Evolutionary conservation across 1,284 basidiomycete species (phyloP), one percentile per base, ranked within the genome.

Genomic region (Papiliotrema flavescens): DNA sequence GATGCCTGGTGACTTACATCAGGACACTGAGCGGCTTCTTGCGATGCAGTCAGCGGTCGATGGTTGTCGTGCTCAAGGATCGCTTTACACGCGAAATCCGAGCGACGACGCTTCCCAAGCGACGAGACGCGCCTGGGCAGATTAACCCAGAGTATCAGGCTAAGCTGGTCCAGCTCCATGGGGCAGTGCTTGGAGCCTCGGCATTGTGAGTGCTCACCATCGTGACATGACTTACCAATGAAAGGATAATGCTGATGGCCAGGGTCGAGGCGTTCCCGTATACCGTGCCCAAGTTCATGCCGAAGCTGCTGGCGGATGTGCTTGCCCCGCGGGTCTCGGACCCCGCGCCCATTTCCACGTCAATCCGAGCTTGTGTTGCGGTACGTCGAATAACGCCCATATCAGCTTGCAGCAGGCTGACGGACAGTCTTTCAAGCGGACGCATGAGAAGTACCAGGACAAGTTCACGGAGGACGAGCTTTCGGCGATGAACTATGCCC

Each of bases 391-490:
- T 80, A 83, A 84, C 78, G 61, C 40, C 56, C 36, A 53, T 17
- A 11, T 11, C 6, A 5, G 5, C 6, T 32, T 5, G 11, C 5
- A 32, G 28, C 28, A 5, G 11, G 28, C 28, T 32, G 28, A 32
- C 28, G 63, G 61, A 47, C 44, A 70, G 46, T 71, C 74, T 8
- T 79, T 77, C 65, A 79, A 77, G 63, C 62, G 72, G 37, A 74
- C 70, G 8, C 73, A 78, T 49, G 69, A 71, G 39, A 78, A 76
- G 56, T 94, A 98, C 75, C 88, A 94, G 74, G 82, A 85, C 59
- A 83, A 84, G 56, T 98, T 98, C 75, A 84, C 89, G 64, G 89
- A 94, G 72, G 92, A 95, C 69, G 91, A 95, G 70, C 75, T 93
- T 41, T 86, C 88, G 68, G 87, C 85, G 62, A 81, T 96, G 65